Evolutionary conservation across 2,329 filamentous ascomycete species (phyloP), one percentile per base, ranked within the genome.

Genomic region (Talaromyces sp.): DNA sequence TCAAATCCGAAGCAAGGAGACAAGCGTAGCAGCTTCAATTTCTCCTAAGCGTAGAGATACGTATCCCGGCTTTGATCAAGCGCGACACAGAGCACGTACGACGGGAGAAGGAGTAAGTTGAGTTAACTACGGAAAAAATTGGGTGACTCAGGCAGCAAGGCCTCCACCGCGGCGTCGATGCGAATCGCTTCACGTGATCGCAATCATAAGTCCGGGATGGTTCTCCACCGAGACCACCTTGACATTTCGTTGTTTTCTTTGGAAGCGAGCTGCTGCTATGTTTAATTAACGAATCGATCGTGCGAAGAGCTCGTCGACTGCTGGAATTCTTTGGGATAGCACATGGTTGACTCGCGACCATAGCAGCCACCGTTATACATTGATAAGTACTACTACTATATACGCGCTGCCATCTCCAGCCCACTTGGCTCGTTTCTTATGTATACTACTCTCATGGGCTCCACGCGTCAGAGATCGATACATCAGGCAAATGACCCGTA

Each of bases 381-480:
- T 23, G 14, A 8, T 52, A n/a, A 28, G 28, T 28, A 28, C 21
- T 31, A 52, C 23, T 52, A 52, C 28, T 21, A 39, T 9, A 37
- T 37, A 35, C n/a, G 7, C 11, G 12, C 54, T 57, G 25, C 54
- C 33, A 42, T 28, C 21, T 57, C 33, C 54, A 21, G 59, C 48
- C 48, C 52, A 28, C 31, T 44, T 40, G 52, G 28, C 62, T 63
- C 54, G 62, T 31, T 63, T 63, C 55, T 50, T 63, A 63, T 63
- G 62, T 48, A 60, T 63, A 54, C 33, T 60, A 60, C 50, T 60
- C 62, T 60, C 62, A 60, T 60, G 52, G 62, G 58, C 62, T 63
- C 62, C 33, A 31, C 50, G 50, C 50, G 62, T 50, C 62, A 57
- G 35, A 52, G 40, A 56, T 33, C 48, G 58, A 55, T 60, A 63